Base-by-base conservation (phyloP, 2,329 filamentous ascomycete species). In the Trichoderma polysporum region DNA sequence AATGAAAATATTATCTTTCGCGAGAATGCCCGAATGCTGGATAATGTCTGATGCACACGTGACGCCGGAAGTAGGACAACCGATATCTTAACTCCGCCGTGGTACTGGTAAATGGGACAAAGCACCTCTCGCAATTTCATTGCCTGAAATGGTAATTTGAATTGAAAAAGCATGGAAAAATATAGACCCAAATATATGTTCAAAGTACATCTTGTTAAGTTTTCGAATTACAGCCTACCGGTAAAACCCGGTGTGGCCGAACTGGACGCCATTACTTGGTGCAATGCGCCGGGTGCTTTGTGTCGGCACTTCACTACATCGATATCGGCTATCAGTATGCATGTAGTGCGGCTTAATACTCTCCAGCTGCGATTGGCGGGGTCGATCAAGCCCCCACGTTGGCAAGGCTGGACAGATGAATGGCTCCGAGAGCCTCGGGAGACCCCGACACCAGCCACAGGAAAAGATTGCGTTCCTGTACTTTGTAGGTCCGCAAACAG, bases 301-400 rank as follows among this genome's bases (percentile, higher is more conserved):
- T 10, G 9, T 8, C 37, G 27, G 47, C 37, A 22, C 61, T 45
- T 64, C 61, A 56, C 35, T 64, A 47, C n/a, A 41, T 47, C 27
- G 6, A 64, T 56, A 56, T 47, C 33, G 22, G 31, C 37, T 53
- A 64, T 47, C 29, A 19, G 61, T 22, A 54, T 62, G 47, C 50
- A 45, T 45, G 27, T 29, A 52, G 29, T n/a, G n/a, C n/a, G n/a
- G 53, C 53, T 59, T 33, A 41, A 56, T 31, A 22, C 29, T 13
- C 50, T 22, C 19, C 27, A 35, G 37, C 50, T 56, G 53, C 62
- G 17, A 58, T 57, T 50, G 2, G 62, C 53, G 56, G 64, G 49
- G 35, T 47, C 64, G 56, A 66, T 53, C 47, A 41, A 35, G 64
- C 35, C 64, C 27, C 64, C 64, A 66, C 64, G 56, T 66, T 66